phyloP scores from a whole-genome alignment of 495 filamentous ascomycete genomes.

The Hypomontagnella monticulosa region DNA sequence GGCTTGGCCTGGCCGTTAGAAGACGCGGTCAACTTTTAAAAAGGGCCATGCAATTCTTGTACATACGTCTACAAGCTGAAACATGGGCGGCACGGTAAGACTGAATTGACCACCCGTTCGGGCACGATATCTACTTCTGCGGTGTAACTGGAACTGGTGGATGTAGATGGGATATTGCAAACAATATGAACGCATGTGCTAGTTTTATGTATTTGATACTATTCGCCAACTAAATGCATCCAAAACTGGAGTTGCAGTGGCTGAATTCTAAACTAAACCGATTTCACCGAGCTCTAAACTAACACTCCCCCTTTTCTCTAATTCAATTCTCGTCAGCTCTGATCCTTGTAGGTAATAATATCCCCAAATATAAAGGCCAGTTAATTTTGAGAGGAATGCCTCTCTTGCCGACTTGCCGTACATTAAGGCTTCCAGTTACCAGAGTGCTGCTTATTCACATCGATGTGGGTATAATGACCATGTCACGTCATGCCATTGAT shows the following conservation, averaged over 20 bases:
- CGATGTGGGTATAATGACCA: too few relatives aligned
- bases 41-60: constrained; percentile 16
- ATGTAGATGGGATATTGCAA: not conserved
- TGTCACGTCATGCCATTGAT: too few relatives aligned
- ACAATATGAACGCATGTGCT: not conserved
- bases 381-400: too few relatives aligned
- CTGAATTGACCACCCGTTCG: constrained; percentile 8
- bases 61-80: constrained; percentile 13
- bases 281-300: constrained; percentile 6
- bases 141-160: constrained; percentile 13
- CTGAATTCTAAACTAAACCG: constrained; percentile 12
- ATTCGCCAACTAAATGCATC: constrained; percentile 17
- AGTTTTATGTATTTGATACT: not conserved
- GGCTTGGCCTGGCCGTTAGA: not conserved
- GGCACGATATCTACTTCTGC: constrained; percentile 25
- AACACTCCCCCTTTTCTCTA: not conserved
- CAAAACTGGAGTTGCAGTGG: constrained; percentile 3
- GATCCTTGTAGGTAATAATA: too few relatives aligned
- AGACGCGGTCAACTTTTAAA: constrained; percentile 12
- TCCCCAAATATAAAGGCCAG: too few relatives aligned
- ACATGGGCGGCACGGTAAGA: constrained; percentile 16
- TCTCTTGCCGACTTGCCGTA: too few relatives aligned
- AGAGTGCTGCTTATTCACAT: too few relatives aligned
- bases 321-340: not conserved
- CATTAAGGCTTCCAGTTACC: too few relatives aligned